These are phyloP conservation scores for Caulochytrium protostelioides DNA, from an alignment of 371 early-diverging fungal species.

Conservation along the genomic window DNA sequence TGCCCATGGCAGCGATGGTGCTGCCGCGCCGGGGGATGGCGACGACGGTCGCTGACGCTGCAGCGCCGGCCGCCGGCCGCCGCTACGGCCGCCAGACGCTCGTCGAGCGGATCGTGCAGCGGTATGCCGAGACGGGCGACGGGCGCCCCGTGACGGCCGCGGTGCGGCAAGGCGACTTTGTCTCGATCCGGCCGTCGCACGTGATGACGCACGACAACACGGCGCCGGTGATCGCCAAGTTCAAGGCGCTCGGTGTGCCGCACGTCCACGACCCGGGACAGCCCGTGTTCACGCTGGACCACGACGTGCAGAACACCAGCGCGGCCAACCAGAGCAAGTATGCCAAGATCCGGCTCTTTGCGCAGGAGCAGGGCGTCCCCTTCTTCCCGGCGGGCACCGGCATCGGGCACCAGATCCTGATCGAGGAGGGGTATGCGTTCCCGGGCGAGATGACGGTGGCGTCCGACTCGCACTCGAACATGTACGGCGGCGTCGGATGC, in stretches of 20 bases:
- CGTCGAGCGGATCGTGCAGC: slow-evolving; percentile 79
- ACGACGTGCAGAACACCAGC: slow-evolving; percentile 82
- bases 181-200: slow-evolving; percentile 70
- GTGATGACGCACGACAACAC: slow-evolving; percentile 93
- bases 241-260: slow-evolving; percentile 68
- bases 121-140: slow-evolving; percentile 49
- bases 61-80: background rate
- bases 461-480: slow-evolving; percentile 93
- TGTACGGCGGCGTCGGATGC: slow-evolving; percentile 76
- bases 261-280: slow-evolving; percentile 53
- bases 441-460: slow-evolving; percentile 81
- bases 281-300: slow-evolving; percentile 84
- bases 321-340: slow-evolving; percentile 76
- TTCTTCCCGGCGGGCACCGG: slow-evolving; percentile 90
- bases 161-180: slow-evolving; percentile 75
- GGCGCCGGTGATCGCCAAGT: slow-evolving; percentile 78
- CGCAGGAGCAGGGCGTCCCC: slow-evolving; percentile 53
- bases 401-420: slow-evolving; percentile 89
- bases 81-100: slow-evolving; percentile 39
- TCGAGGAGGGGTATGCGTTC: slow-evolving; percentile 88
- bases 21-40: no score
- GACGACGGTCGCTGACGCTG: no score
- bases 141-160: slow-evolving; percentile 25
- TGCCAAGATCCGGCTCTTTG: slow-evolving; percentile 56
- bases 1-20: no score